Base-by-base conservation (phyloP, 2,329 filamentous ascomycete species). In the Penicillium sp. region DNA sequence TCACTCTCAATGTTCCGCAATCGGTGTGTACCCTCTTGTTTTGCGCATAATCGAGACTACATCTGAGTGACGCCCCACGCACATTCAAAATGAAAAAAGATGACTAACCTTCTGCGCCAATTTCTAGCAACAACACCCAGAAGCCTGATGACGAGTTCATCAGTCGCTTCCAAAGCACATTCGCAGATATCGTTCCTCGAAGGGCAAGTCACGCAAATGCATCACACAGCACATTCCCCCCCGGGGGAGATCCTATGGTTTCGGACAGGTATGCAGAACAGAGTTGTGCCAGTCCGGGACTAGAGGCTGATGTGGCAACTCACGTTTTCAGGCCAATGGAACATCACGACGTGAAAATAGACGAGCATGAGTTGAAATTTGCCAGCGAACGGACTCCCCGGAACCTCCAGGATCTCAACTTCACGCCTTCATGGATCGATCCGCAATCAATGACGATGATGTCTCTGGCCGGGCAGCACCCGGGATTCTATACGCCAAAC, bases 341-440 rank as follows among this genome's bases (percentile, higher is more conserved):
- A 35, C 47, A 47, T 59, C 69, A 83, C 80, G 64, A 66, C 19
- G 73, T 77, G 47, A 78, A 75, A 65, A 76, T 75, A 61, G 79
- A 81, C 50, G 73, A 77, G 44, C 77, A 82, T 39, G 79, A 81
- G 58, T 76, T 85, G 63, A 91, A 91, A 73, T 90, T 95, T 6
- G 44, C 62, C 76, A 86, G 90, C 70, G 92, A 96, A 70, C 89
- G 90, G 19, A 96, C 91, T 3, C 91, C 92, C 5, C 86, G 90
- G 73, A 89, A 88, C 18, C 85, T 89, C 43, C 87, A 89, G 69
- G 92, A 97, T 67, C 95, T 93, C 88, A 86, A 90, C 65, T 92
- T 96, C 70, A 96, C 93, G 2, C 92, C 93, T 4, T 95, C 92
- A 22, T 81, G 96, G 58, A 84, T 98, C 72, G 94, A 98, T 72